phyloP scores from a whole-genome alignment of 2,329 filamentous ascomycete genomes.

The Epichloe coenophiala region DNA sequence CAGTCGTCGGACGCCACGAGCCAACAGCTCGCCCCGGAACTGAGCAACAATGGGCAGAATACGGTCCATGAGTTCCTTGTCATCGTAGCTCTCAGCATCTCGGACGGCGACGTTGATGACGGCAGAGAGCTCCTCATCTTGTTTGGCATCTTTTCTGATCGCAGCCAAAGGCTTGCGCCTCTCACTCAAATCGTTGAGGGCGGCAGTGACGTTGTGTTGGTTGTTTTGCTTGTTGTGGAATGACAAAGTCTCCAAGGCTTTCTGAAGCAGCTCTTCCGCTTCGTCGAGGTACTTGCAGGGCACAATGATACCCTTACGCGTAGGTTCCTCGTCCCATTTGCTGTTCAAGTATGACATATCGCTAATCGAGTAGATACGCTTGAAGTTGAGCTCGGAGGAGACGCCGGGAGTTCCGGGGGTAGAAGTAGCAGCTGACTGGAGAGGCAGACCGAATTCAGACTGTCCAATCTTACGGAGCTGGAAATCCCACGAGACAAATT shows the following conservation, averaged over 20 bases:
- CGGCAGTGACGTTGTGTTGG: constrained; percentile 34
- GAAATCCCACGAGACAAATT: constrained; percentile 92
- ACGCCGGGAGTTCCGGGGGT: constrained; percentile 64
- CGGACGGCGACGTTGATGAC: constrained; percentile 88
- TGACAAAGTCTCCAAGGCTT: constrained; percentile 75
- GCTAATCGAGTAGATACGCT: constrained; percentile 86
- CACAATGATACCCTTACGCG: constrained; percentile 84
- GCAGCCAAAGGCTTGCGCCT: constrained; percentile 44
- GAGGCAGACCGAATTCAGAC: constrained; percentile 72
- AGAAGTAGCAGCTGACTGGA: constrained; percentile 69
- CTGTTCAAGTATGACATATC: constrained; percentile 83
- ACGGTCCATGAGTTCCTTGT: constrained; percentile 65
- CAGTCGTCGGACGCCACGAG: constrained; percentile 72
- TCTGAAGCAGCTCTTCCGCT: constrained; percentile 71
- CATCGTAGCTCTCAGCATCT: constrained; percentile 72
- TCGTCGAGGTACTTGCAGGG: constrained; percentile 91
- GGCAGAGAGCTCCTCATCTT: constrained; percentile 70
- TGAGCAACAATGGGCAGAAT: constrained; percentile 65
- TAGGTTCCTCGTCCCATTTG: constrained; percentile 61
- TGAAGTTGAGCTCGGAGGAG: constrained; percentile 43
- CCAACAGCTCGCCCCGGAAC: constrained; percentile 70
- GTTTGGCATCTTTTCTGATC: constrained; percentile 17
- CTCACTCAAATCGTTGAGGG: constrained; percentile 60
- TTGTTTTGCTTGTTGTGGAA: constrained; percentile 43
- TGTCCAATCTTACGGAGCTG: constrained; percentile 85